phyloP scores from a whole-genome alignment of 768 basidiomycete species.

The Hortiboletus flavorubellus region DNA sequence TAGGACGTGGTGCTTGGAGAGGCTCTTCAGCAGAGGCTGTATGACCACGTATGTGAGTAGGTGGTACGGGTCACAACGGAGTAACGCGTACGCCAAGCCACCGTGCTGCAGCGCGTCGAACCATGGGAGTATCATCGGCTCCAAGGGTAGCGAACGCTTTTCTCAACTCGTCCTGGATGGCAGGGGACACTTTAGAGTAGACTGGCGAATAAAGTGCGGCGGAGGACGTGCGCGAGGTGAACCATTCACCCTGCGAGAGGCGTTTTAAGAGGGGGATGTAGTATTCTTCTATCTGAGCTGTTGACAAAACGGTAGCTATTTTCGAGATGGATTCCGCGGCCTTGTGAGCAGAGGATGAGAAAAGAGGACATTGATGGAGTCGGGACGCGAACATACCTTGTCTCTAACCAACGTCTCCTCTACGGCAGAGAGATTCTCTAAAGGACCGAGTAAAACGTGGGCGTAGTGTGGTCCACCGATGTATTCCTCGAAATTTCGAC shows the following conservation, averaged over 20 bases:
- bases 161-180: constrained; percentile 82
- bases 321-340: constrained; percentile 96
- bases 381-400: constrained; percentile 58
- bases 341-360: constrained; percentile 40
- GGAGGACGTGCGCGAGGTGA: constrained; percentile 95
- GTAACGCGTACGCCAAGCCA: constrained; percentile 83
- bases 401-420: constrained; percentile 98
- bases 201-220: constrained; percentile 91
- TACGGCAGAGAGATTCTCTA: constrained; percentile 94
- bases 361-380: not conserved
- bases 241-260: constrained; percentile 94
- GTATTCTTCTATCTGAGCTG: constrained; percentile 78
- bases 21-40: constrained; percentile 75
- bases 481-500: constrained; percentile 89
- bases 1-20: constrained; percentile 76
- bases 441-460: constrained; percentile 82
- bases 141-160: constrained; percentile 80
- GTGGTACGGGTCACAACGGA: not conserved
- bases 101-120: constrained; percentile 92
- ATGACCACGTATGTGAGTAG: constrained; percentile 10
- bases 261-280: constrained; percentile 91
- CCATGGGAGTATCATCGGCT: constrained; percentile 98
- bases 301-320: constrained; percentile 73
- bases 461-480: constrained; percentile 87
- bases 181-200: constrained; percentile 72